Conservation (phyloP, 495 filamentous ascomycete species). For the Aspergillus saccharolyticus region DNA sequence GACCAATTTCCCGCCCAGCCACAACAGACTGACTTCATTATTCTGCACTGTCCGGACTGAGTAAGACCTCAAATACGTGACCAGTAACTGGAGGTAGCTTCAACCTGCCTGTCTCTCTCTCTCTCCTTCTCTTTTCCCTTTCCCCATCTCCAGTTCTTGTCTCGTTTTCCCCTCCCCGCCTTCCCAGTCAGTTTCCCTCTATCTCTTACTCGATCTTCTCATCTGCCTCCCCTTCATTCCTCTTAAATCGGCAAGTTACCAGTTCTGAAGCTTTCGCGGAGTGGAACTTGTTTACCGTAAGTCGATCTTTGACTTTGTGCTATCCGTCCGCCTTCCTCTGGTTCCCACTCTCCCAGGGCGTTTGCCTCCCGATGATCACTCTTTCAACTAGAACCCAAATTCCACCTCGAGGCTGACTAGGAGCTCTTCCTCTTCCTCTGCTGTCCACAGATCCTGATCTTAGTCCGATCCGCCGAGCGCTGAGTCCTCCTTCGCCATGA, state of each 20-base stretch:
- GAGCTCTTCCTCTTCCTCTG: background rate
- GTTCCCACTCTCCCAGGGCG: conserved; percentile 9
- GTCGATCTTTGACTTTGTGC: conserved; percentile 11
- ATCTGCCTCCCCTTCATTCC: background rate
- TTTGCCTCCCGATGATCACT: background rate
- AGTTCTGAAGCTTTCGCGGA: background rate
- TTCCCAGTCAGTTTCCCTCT: too few relatives aligned
- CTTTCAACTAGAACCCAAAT: background rate
- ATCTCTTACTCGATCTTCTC: too few relatives aligned
- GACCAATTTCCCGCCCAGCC: conserved; percentile 9
- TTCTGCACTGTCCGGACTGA: background rate
- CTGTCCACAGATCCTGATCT: conserved; percentile 1
- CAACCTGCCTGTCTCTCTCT: too few relatives aligned
- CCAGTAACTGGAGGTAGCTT: conserved; percentile 6
- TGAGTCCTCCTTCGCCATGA: conserved; percentile 19
- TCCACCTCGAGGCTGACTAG: background rate
- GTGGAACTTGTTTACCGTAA: conserved; percentile 4
- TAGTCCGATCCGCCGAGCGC: conserved; percentile 9
- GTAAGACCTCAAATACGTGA: too few relatives aligned
- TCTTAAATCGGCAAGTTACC: background rate
- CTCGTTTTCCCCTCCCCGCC: background rate
- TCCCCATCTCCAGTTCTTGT: conserved; percentile 1
- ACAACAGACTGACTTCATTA: conserved; percentile 18
- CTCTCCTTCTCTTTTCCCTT: background rate
- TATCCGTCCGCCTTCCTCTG: conserved; percentile 15